Evolutionary conservation across 2,329 filamentous ascomycete species (phyloP).

Genomic region (Hymenoscyphus scutula): DNA sequence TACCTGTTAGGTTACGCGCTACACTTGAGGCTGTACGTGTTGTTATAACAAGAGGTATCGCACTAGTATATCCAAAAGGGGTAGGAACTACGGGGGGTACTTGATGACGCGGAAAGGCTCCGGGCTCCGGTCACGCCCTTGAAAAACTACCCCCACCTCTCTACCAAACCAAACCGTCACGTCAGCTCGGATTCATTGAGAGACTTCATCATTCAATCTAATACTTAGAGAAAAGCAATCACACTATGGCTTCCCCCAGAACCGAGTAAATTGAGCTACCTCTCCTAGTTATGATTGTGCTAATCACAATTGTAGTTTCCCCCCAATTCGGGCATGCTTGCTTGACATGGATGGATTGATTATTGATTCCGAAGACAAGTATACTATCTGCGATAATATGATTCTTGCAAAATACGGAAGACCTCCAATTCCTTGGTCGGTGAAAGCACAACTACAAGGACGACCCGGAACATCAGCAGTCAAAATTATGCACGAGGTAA

Average conservation of each 20-base stretch:
- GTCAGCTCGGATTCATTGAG: not conserved
- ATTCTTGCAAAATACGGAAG: conserved; percentile 74
- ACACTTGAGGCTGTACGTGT: too few relatives aligned
- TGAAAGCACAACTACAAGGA: conserved; percentile 76
- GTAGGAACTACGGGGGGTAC: too few relatives aligned
- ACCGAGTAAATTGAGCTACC: conserved; percentile 24
- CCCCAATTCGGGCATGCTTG: conserved; percentile 82
- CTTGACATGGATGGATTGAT: conserved; percentile 99
- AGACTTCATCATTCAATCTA: not conserved
- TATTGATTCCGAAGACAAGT: conserved; percentile 90
- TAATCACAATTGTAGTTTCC: conserved; percentile 54
- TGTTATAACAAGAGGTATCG: too few relatives aligned
- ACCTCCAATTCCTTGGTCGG: conserved; percentile 79
- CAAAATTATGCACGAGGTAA: conserved; percentile 60
- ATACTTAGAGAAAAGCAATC: too few relatives aligned
- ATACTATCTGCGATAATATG: conserved; percentile 79
- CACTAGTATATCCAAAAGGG: too few relatives aligned
- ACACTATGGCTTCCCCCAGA: conserved; percentile 20
- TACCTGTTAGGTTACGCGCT: too few relatives aligned
- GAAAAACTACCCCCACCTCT: not conserved
- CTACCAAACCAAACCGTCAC: too few relatives aligned
- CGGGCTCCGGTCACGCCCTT: too few relatives aligned
- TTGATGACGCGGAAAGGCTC: conserved; percentile 10
- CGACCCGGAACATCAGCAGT: conserved; percentile 41
- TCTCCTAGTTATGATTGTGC: not conserved